Percentiles rank a stretch among this genome's conserved stretches.
phyloP scores from a whole-genome alignment of 139 green algal species.

The Coccomyxa sp. region DNA sequence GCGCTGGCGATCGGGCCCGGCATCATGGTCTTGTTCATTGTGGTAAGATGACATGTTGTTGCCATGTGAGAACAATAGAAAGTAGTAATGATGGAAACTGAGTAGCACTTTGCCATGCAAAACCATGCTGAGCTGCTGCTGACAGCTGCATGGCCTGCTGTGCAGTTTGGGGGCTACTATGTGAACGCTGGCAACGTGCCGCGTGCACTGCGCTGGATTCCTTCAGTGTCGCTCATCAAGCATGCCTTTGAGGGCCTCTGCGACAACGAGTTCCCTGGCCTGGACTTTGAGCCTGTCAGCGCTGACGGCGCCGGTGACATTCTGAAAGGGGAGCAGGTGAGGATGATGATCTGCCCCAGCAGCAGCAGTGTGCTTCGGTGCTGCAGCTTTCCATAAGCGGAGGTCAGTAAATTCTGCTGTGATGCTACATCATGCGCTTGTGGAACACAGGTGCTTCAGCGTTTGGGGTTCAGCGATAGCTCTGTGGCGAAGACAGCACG shows the following conservation, averaged over 20 bases:
- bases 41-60: slow-evolving; percentile 76
- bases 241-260: slow-evolving; percentile 63
- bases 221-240: slow-evolving; percentile 75
- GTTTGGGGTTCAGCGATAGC: slow-evolving; percentile 52
- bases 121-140: background rate
- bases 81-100: too few relatives aligned
- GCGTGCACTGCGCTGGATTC: slow-evolving; percentile 65
- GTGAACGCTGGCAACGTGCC: slow-evolving; percentile 70
- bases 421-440: too few relatives aligned
- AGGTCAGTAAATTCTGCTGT: background rate
- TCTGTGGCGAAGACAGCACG: slow-evolving; percentile 23
- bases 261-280: slow-evolving; percentile 86
- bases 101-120: background rate
- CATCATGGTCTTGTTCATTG: slow-evolving; percentile 91
- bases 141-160: background rate
- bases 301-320: slow-evolving; percentile 5
- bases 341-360: background rate
- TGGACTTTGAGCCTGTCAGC: slow-evolving; percentile 54
- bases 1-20: slow-evolving; percentile 88
- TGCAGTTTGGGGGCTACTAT: slow-evolving; percentile 71
- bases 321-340: slow-evolving; percentile 3
- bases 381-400: too few relatives aligned
- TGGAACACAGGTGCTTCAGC: slow-evolving; percentile 53
- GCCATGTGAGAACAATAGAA: background rate
- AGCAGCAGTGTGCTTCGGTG: background rate